A percentile compares a stretch with the other conserved stretches of the same genome.
Evolutionary conservation across 1,284 basidiomycete genomes (phyloP).

Genomic region (Termitomyces sp.): DNA sequence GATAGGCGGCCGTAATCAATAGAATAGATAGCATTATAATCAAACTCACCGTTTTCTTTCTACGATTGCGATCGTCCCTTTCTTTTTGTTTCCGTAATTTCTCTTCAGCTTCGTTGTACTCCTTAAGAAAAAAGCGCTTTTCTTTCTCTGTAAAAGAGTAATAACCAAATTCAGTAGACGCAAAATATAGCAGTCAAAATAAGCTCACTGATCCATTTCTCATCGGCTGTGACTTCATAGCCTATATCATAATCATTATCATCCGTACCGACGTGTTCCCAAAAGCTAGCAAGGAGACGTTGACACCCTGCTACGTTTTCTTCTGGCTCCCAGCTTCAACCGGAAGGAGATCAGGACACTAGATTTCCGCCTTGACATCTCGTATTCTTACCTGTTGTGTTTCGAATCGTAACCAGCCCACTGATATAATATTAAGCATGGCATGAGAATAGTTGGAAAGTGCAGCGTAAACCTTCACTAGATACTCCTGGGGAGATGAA

Average conservation of each 20-base stretch:
- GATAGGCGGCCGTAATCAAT: background rate
- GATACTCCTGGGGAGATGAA: constrained; percentile 44
- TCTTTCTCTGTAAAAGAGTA: constrained; percentile 11
- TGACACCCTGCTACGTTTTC: constrained; percentile 49
- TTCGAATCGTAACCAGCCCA: constrained; percentile 37
- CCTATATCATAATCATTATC: constrained; percentile 46
- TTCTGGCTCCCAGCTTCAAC: constrained; percentile 60
- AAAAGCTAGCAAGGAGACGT: constrained; percentile 55
- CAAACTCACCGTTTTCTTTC: constrained; percentile 17
- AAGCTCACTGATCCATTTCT: constrained; percentile 48
- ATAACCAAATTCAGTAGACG: background rate
- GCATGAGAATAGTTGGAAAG: background rate
- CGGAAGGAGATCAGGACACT: background rate
- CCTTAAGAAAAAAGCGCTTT: constrained; percentile 34
- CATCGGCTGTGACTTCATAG: constrained; percentile 32
- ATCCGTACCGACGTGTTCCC: constrained; percentile 56
- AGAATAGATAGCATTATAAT: background rate
- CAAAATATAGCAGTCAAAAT: background rate
- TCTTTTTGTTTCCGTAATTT: constrained; percentile 22
- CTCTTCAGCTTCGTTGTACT: constrained; percentile 29
- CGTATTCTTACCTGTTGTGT: constrained; percentile 37
- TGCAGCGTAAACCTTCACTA: constrained; percentile 43
- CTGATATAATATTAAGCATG: constrained; percentile 10
- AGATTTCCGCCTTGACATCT: background rate
- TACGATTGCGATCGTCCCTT: constrained; percentile 19